These are phyloP conservation scores for Stylosanthes scabra DNA, from an alignment of 331 rosid genomes.

Conservation along the genomic window DNA sequence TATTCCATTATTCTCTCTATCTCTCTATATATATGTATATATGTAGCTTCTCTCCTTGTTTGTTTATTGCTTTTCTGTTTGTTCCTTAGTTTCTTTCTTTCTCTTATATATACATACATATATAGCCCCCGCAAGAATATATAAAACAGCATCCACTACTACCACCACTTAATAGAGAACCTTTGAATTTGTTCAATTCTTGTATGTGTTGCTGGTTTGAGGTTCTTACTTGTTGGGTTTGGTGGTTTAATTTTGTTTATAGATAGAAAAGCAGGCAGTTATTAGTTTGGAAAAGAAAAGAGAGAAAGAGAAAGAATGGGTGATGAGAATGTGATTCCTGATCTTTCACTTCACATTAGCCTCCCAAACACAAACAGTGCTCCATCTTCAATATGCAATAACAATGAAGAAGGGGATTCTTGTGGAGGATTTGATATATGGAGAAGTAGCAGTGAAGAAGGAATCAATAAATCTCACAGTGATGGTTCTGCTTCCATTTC, in stretches of 20 bases:
- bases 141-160: neutral
- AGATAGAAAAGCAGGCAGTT: no score
- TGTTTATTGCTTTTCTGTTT: constrained; percentile 26
- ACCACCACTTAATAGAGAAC: constrained; percentile 4
- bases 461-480: constrained; percentile 52
- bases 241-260: neutral
- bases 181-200: constrained; percentile 3
- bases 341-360: constrained; percentile 86
- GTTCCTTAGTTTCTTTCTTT: neutral
- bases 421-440: constrained; percentile 57
- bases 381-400: constrained; percentile 54
- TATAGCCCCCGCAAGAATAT: neutral
- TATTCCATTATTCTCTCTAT: constrained; percentile 29
- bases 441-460: constrained; percentile 31
- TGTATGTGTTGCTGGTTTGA: neutral
- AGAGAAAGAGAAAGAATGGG: no score
- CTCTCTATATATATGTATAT: no score
- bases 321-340: constrained; percentile 61
- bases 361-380: constrained; percentile 61
- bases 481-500: constrained; percentile 53
- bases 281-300: no score
- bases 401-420: constrained; percentile 35
- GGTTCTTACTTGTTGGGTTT: neutral
- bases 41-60: neutral
- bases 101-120: neutral